Percentiles rank a stretch among this genome's conserved stretches.
These are phyloP conservation scores for Vigna hirtella DNA, from an alignment of 306 rosid genomes.

Conservation along the genomic window DNA sequence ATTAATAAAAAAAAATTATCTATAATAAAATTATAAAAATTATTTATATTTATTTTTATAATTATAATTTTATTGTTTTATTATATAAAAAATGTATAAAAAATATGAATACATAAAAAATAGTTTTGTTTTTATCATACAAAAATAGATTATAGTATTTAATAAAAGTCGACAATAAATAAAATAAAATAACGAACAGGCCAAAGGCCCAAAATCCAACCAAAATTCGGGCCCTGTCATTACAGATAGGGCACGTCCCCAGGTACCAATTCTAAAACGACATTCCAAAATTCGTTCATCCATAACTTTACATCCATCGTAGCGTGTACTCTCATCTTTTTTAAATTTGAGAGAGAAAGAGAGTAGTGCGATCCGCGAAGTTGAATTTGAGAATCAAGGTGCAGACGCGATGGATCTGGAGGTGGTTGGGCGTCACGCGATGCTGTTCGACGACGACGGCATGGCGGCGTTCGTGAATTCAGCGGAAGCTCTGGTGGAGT, in stretches of 20 bases:
- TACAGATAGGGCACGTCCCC: slow-evolving; percentile 4
- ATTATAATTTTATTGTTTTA: no score
- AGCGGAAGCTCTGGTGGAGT: slow-evolving; percentile 76
- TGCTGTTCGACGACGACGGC: slow-evolving; percentile 84
- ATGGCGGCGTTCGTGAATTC: slow-evolving; percentile 81
- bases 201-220: not conserved
- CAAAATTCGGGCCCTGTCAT: not conserved
- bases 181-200: not conserved
- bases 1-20: no score
- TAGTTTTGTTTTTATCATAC: no score
- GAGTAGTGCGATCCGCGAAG: not conserved
- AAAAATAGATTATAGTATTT: no score
- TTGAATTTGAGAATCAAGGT: not conserved
- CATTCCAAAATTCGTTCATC: not conserved
- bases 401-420: slow-evolving; percentile 65
- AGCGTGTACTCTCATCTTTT: not conserved
- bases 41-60: no score
- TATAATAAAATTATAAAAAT: no score
- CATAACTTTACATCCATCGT: not conserved
- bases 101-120: no score
- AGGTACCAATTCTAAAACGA: not conserved
- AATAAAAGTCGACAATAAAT: no score
- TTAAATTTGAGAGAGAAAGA: not conserved
- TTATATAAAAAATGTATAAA: no score
- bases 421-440: slow-evolving; percentile 80